Evolutionary conservation across 2,329 filamentous ascomycete genomes (phyloP).

Genomic region (Simplicillium sp.): DNA sequence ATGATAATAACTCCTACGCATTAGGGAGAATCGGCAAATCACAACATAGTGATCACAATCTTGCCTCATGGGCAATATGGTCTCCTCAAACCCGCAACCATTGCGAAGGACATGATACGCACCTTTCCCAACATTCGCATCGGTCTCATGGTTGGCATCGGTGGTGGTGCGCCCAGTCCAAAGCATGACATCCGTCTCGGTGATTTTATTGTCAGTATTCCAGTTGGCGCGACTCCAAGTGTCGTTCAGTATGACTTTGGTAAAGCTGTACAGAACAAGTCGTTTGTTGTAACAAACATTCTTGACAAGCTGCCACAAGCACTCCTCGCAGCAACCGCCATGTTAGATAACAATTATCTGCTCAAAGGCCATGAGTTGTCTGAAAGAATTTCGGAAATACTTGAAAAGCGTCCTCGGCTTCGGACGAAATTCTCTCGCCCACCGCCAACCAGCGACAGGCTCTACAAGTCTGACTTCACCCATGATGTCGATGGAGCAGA

Average conservation of each 20-base stretch:
- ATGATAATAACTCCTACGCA: constrained; percentile 20
- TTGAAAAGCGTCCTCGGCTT: constrained; percentile 2
- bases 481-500: background rate
- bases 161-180: constrained; percentile 20
- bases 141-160: constrained; percentile 23
- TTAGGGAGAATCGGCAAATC: constrained; percentile 19
- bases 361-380: constrained; percentile 2
- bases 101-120: constrained; percentile 15
- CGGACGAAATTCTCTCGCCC: background rate
- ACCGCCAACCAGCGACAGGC: background rate
- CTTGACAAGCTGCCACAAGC: constrained; percentile 6
- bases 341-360: constrained; percentile 1
- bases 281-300: constrained; percentile 1
- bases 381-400: background rate
- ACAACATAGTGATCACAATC: constrained; percentile 24
- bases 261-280: constrained; percentile 6
- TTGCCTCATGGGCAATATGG: constrained; percentile 18
- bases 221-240: background rate
- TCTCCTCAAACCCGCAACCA: constrained; percentile 13
- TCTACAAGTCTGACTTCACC: background rate
- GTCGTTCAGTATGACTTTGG: constrained; percentile 10
- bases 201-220: constrained; percentile 11
- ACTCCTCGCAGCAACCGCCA: constrained; percentile 4
- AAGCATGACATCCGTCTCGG: constrained; percentile 18
- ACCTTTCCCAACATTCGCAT: constrained; percentile 19